A percentile compares a stretch with the other conserved stretches of the same genome.
Evolutionary conservation across 2,329 filamentous ascomycete genomes (phyloP).

Genomic region (Fusarium abutilonis): DNA sequence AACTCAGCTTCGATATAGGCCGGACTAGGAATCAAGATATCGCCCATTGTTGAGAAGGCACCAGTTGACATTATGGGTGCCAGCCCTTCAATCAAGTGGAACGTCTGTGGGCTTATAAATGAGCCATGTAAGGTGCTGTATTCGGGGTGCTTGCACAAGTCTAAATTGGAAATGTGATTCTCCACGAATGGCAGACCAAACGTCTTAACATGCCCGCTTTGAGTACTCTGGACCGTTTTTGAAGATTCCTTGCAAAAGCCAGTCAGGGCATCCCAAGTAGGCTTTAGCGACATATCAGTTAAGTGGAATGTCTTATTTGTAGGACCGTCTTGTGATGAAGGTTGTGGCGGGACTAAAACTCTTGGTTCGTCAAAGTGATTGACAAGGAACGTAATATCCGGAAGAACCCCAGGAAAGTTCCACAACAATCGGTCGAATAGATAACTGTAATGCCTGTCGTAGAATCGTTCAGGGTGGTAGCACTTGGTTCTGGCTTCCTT

Average conservation of each 20-base stretch:
- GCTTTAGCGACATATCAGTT: slow-evolving; percentile 43
- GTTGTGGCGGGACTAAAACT: slow-evolving; percentile 48
- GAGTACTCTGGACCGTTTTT: rapidly evolving
- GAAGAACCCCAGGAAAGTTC: slow-evolving; percentile 42
- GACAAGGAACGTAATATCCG: slow-evolving; percentile 55
- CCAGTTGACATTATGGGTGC: slow-evolving; percentile 61
- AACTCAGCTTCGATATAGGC: slow-evolving; percentile 58
- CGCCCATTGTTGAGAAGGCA: slow-evolving; percentile 58
- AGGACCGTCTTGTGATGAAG: background rate
- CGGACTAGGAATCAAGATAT: slow-evolving; percentile 63
- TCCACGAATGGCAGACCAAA: slow-evolving; percentile 52
- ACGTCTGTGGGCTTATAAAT: slow-evolving; percentile 55
- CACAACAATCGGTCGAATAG: slow-evolving; percentile 49
- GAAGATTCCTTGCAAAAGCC: slow-evolving; percentile 39
- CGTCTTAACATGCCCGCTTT: slow-evolving; percentile 21
- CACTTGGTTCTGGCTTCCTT: slow-evolving; percentile 46
- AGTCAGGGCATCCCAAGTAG: slow-evolving; percentile 49
- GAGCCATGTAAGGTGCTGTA: slow-evolving; percentile 58
- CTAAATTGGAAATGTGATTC: slow-evolving; percentile 40
- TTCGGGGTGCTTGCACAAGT: slow-evolving; percentile 58
- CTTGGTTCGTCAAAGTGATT: slow-evolving; percentile 61
- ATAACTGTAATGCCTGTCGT: slow-evolving; percentile 48
- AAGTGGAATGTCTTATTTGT: slow-evolving; percentile 22
- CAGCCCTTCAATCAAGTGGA: slow-evolving; percentile 52
- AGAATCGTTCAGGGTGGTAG: slow-evolving; percentile 46